These are phyloP conservation scores for Coelastrella sp. DNA, from an alignment of 139 green algal genomes.

Conservation along the genomic window DNA sequence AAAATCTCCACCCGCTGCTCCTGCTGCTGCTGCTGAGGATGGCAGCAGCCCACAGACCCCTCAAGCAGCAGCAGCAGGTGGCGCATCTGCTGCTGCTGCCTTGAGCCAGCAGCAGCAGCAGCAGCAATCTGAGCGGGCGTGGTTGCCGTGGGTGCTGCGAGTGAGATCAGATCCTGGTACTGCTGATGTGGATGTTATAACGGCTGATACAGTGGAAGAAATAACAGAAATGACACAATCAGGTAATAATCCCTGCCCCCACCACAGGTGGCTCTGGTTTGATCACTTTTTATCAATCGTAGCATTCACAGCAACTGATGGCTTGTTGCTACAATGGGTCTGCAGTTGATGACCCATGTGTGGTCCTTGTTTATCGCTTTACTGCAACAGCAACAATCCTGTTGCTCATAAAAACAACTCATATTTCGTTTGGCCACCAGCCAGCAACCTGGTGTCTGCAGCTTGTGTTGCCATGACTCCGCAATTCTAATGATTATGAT, in stretches of 20 bases:
- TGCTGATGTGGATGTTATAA: constrained; percentile 46
- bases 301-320: no score
- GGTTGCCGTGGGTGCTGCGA: constrained; percentile 60
- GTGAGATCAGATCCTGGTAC: constrained; percentile 30
- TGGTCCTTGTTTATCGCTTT: no score
- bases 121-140: constrained; percentile 18
- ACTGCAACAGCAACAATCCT: no score
- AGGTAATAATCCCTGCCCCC: neutral
- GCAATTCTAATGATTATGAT: no score
- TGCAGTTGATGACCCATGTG: no score
- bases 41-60: constrained; percentile 10
- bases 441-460: no score
- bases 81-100: neutral
- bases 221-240: constrained; percentile 17
- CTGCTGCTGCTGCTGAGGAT: neutral
- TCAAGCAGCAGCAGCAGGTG: neutral
- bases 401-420: no score
- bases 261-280: no score
- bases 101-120: neutral
- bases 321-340: no score
- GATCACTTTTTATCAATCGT: no score
- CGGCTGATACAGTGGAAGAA: constrained; percentile 38
- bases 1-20: neutral
- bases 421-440: no score
- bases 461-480: no score